Percentiles rank a stretch among this genome's conserved stretches.
These are phyloP conservation scores for Globisporangium acanthophoron DNA, from an alignment of 352 stramenopile species.

Conservation along the genomic window DNA sequence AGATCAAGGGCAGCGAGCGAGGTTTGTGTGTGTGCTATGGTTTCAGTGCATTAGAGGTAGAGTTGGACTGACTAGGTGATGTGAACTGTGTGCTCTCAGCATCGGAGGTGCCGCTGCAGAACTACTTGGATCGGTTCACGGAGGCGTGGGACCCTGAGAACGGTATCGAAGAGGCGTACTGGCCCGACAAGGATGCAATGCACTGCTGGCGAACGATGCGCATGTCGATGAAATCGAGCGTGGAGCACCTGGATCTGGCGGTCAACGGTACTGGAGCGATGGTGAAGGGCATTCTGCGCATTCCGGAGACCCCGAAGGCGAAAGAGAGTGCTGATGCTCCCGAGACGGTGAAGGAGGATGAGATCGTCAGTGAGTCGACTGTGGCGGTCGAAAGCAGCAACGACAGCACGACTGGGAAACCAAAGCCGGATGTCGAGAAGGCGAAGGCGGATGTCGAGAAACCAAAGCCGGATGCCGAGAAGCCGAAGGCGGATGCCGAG, in stretches of 20 bases:
- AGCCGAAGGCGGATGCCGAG: not conserved
- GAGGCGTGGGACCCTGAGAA: constrained; percentile 94
- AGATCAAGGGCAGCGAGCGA: constrained; percentile 65
- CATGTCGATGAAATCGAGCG: constrained; percentile 65
- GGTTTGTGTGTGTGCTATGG: constrained; percentile 18
- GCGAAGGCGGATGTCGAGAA: not conserved
- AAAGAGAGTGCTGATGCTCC: constrained; percentile 5
- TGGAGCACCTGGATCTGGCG: constrained; percentile 66
- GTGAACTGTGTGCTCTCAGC: constrained; percentile 20
- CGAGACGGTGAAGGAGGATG: not conserved
- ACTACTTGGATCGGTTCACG: constrained; percentile 87
- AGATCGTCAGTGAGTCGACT: not conserved
- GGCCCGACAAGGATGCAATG: constrained; percentile 92
- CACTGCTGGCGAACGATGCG: constrained; percentile 84
- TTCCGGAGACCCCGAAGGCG: constrained; percentile 13
- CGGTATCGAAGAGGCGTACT: constrained; percentile 94
- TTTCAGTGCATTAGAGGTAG: constrained; percentile 1
- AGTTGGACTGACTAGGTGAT: not conserved
- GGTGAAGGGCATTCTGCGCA: constrained; percentile 66
- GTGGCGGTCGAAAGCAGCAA: not conserved
- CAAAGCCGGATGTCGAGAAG: too few species aligned
- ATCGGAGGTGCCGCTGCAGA: constrained; percentile 54
- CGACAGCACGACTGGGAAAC: not conserved
- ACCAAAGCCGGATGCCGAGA: not conserved
- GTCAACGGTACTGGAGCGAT: constrained; percentile 53